phyloP scores from a whole-genome alignment of 1,139 yeast genomes.

The Yamadazyma blattariae region DNA sequence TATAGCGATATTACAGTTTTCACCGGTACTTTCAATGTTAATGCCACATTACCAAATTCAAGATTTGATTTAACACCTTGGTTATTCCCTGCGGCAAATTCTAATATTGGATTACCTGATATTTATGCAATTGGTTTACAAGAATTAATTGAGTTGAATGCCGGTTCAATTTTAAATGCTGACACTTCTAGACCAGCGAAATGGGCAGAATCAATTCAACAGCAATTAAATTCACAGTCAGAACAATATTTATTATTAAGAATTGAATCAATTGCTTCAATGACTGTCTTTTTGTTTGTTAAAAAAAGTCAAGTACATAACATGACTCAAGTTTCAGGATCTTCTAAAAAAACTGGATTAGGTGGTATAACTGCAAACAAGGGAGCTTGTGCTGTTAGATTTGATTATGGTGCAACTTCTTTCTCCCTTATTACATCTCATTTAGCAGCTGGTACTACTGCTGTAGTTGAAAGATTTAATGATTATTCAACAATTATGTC shows the following conservation, averaged over 20 bases:
- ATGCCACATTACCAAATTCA: conserved; percentile 59
- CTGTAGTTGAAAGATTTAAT: conserved; percentile 81
- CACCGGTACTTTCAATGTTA: conserved; percentile 86
- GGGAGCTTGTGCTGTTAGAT: conserved; percentile 87
- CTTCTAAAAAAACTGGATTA: conserved; percentile 81
- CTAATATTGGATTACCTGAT: conserved; percentile 52
- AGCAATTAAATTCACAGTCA: conserved; percentile 48
- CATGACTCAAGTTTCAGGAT: conserved; percentile 75
- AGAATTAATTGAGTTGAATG: conserved; percentile 87
- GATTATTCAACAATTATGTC: conserved; percentile 80
- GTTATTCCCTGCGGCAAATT: conserved; percentile 72
- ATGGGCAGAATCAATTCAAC: conserved; percentile 60
- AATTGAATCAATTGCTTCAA: conserved; percentile 45
- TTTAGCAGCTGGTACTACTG: conserved; percentile 88
- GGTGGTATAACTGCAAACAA: conserved; percentile 93
- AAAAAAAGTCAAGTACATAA: conserved; percentile 50
- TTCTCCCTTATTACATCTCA: conserved; percentile 88
- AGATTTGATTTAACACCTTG: conserved; percentile 64
- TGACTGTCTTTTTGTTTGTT: conserved; percentile 38
- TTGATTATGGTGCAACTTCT: conserved; percentile 71
- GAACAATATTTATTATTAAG: conserved; percentile 39
- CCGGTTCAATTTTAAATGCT: conserved; percentile 73
- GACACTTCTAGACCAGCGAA: conserved; percentile 61
- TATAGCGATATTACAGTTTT: conserved; percentile 60
- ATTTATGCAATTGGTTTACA: conserved; percentile 86